These are phyloP conservation scores for Phytophthora sp. DNA, from an alignment of 352 stramenopile species.

Conservation along the genomic window DNA sequence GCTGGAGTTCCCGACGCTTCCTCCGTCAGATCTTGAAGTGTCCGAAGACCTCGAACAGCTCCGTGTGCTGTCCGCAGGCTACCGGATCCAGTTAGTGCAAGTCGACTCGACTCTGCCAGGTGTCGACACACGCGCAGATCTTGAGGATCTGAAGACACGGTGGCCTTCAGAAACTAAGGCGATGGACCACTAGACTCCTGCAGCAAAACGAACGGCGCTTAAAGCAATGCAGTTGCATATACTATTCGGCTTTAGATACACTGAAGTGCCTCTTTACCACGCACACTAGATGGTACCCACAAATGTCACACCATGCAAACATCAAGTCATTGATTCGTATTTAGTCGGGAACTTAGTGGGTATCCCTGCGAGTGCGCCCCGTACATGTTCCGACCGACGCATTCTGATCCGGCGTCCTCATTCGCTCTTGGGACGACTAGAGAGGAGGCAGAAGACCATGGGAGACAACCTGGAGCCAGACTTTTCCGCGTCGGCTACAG, in stretches of 20 bases:
- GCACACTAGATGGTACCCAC: constrained; percentile 7
- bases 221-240: neutral
- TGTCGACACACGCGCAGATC: constrained; percentile 72
- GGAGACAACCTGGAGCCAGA: constrained; percentile 27
- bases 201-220: too few species aligned
- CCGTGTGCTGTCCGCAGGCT: constrained; percentile 77
- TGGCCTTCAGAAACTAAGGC: constrained; percentile 33
- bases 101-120: constrained; percentile 69
- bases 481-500: constrained; percentile 30
- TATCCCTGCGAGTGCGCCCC: neutral
- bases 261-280: too few species aligned
- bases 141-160: constrained; percentile 54
- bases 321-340: constrained; percentile 12
- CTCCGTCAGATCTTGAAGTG: constrained; percentile 56
- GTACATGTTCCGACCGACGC: constrained; percentile 2
- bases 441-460: constrained; percentile 22
- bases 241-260: too few species aligned
- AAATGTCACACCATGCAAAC: constrained; percentile 8
- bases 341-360: constrained; percentile 4
- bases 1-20: constrained; percentile 68
- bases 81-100: constrained; percentile 72
- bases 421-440: constrained; percentile 23
- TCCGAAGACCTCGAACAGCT: constrained; percentile 86
- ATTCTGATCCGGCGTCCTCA: constrained; percentile 30
- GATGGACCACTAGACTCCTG: neutral